Base-by-base conservation (phyloP, 148 eudicot genomes). In the Limonium bicolor region DNA sequence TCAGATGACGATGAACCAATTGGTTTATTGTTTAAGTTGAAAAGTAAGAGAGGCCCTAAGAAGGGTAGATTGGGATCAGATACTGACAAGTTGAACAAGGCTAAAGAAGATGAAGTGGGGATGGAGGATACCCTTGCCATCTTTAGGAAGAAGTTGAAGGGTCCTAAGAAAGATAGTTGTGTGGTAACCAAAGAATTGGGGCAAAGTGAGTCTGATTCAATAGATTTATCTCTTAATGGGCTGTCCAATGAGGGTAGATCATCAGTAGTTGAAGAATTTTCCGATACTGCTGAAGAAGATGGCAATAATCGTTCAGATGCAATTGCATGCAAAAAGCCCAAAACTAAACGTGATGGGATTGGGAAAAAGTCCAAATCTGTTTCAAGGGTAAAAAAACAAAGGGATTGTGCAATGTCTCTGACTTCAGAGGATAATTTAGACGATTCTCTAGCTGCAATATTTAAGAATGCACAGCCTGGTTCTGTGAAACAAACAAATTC, bases 41-140 rank as follows among this genome's bases (percentile, higher is more conserved):
- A 81, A 57, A 62, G 56, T 31, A 82, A 58, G 55, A 76, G 40
- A 40, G 68, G 59, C 30, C 32, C 56, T 8, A 85, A 74, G 63
- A 85, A 65, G 66, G 60, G 24, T 34, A 85, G 73, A 78, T 47
- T 55, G 44, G 77, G 53, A 29, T 47, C 42, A 18, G 71, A 64
- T 51, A 56, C 30, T 30, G 67, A 59, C 28, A 66, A 52, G 39
- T 20, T 35, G 44, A 42, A 27, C 63, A 63, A 40, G 14, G 39
- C 18, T n/a, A 63, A 48, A 32, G 73, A 54, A 46, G 94, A 67
- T 39, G 67, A 66, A 46, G 88, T 75, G 48, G 84, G 80, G 33
- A 67, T 92, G 86, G 77, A 82, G 52, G 99, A 85, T 62, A 92
- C 99, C 4, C 76, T 92, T 65, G 99, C 99, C 17, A 65, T 56